Evolutionary conservation across 495 filamentous ascomycete species (phyloP).

Genomic region (Articulospora tetracladia): DNA sequence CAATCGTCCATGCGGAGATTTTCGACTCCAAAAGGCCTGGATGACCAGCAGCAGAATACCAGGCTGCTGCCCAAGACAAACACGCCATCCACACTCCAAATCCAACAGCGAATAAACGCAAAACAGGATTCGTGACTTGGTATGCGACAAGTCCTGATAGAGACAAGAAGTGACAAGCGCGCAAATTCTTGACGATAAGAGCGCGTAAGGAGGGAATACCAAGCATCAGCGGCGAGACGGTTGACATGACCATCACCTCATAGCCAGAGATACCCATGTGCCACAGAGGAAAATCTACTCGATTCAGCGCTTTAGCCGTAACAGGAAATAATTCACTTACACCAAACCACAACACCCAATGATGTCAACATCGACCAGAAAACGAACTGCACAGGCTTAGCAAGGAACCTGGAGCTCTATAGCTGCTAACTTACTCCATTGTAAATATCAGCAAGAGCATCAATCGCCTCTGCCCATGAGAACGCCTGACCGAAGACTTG

Average conservation of each 20-base stretch:
- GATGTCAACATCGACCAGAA: conserved; percentile 96
- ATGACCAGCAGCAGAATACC: conserved; percentile 74
- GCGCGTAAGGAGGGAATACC: conserved; percentile 64
- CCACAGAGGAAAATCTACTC: conserved; percentile 92
- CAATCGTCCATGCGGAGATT: conserved; percentile 74
- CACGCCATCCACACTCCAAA: conserved; percentile 76
- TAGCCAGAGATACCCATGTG: conserved; percentile 99
- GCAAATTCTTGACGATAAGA: conserved; percentile 63
- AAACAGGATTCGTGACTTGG: conserved; percentile 65
- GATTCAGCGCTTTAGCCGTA: conserved; percentile 17
- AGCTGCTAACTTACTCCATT: conserved; percentile 65
- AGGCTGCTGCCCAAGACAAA: conserved; percentile 76
- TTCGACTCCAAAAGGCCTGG: conserved; percentile 72
- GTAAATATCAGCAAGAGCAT: conserved; percentile 86
- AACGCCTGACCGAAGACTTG: conserved; percentile 70
- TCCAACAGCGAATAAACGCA: conserved; percentile 74
- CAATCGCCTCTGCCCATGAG: conserved; percentile 68
- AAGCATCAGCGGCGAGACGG: conserved; percentile 80
- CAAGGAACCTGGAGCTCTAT: conserved; percentile 20
- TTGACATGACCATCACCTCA: conserved; percentile 81
- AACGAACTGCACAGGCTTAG: conserved; percentile 59
- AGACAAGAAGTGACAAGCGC: conserved; percentile 67
- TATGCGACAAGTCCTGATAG: conserved; percentile 79
- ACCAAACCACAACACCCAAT: conserved; percentile 88
- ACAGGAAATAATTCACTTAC: conserved; percentile 46